Evolutionary conservation across 305 asterid species (phyloP).

Genomic region (Solanum chacoense): DNA sequence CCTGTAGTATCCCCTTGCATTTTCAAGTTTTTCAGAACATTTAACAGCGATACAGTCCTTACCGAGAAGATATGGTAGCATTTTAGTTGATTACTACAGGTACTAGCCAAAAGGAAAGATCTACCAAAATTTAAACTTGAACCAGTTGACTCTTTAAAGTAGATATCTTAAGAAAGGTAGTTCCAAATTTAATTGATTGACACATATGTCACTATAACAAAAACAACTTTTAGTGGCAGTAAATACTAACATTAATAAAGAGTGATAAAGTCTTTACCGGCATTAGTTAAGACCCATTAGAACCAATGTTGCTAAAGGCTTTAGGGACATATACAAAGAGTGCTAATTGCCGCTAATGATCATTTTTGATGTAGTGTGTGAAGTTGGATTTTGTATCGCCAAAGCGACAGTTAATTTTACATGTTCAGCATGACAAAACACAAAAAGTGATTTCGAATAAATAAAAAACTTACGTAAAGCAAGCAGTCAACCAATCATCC

Average conservation of each 20-base stretch:
- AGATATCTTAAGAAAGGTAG: not conserved
- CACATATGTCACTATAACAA: not conserved
- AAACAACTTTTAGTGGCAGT: no score
- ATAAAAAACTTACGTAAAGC: conserved; percentile 50
- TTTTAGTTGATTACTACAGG: not conserved
- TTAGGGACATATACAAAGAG: no score
- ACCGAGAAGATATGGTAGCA: not conserved
- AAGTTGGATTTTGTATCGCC: not conserved
- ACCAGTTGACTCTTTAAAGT: not conserved
- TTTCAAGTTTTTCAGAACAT: not conserved
- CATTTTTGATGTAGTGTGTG: not conserved
- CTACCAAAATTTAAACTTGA: not conserved
- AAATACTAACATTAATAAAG: no score
- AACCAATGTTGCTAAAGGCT: no score
- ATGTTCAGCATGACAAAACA: not conserved
- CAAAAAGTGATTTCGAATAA: not conserved
- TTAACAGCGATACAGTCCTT: not conserved
- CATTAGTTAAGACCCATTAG: no score
- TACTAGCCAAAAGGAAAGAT: not conserved
- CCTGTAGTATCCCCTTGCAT: not conserved
- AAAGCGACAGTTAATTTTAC: not conserved
- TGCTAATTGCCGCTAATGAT: no score
- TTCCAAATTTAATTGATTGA: not conserved
- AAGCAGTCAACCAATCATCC: conserved; percentile 52
- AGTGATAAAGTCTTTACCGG: no score